phyloP scores from a whole-genome alignment of 352 stramenopile species.

The Globisporangium apiculatum region DNA sequence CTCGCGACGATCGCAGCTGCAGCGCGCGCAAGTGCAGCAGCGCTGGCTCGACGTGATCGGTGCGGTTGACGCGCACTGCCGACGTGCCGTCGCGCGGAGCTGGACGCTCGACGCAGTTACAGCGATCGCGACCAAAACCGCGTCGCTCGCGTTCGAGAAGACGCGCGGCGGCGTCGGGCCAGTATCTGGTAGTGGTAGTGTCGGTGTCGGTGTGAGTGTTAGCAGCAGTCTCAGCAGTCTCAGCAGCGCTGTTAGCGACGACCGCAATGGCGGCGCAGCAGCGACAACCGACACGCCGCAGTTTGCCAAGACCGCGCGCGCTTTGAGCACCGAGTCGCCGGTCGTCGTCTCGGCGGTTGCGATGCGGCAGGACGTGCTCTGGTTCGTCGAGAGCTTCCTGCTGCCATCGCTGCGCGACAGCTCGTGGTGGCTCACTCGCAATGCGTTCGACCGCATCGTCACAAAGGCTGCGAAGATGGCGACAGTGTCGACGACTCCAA shows the following conservation, averaged over 20 bases:
- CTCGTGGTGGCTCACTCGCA: conserved; percentile 27
- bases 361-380: conserved; percentile 20
- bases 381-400: conserved; percentile 52
- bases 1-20: conserved; percentile 22
- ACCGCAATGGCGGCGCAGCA: neutral
- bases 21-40: conserved; percentile 22
- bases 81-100: conserved; percentile 28
- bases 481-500: conserved; percentile 6
- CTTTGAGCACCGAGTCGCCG: conserved; percentile 10
- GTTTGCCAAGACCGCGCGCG: conserved; percentile 8
- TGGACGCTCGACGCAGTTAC: conserved; percentile 24
- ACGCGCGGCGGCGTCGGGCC: neutral
- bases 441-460: conserved; percentile 3
- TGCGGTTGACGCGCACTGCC: conserved; percentile 37
- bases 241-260: conserved; percentile 9
- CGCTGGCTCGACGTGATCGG: conserved; percentile 31
- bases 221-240: conserved; percentile 10
- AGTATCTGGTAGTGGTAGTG: neutral
- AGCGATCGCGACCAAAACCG: conserved; percentile 22
- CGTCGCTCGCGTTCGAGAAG: conserved; percentile 14
- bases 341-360: conserved; percentile 3
- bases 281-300: conserved; percentile 4
- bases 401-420: conserved; percentile 26
- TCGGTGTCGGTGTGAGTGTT: too few species aligned
- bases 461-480: neutral